Conservation (phyloP, 2,329 filamentous ascomycete genomes). For the Kalaharituber pfeilii region DNA sequence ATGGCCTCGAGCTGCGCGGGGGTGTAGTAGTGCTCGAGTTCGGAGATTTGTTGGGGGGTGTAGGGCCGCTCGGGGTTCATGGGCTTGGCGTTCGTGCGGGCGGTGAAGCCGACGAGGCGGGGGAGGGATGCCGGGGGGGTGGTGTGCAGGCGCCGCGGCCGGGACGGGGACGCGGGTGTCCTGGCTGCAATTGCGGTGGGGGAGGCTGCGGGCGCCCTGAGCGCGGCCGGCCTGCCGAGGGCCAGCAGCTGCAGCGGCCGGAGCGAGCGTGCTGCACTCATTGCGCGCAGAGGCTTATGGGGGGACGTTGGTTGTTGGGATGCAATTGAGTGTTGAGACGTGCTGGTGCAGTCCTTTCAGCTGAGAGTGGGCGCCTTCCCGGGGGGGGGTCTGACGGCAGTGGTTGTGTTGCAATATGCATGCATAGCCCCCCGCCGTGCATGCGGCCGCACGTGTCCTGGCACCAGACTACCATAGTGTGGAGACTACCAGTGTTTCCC, state of each 20-base stretch:
- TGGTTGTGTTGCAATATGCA: too few relatives aligned
- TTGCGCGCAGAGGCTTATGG: neutral
- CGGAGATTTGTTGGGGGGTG: conserved; percentile 7
- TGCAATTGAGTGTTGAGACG: neutral
- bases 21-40: conserved; percentile 11
- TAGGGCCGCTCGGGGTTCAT: conserved; percentile 7
- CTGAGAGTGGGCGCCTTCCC: too few relatives aligned
- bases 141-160: conserved; percentile 6
- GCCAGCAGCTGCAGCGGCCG: too few relatives aligned
- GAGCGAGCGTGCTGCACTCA: conserved; percentile 9
- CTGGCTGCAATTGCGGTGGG: too few relatives aligned
- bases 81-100: neutral
- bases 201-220: neutral
- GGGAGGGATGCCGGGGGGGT: conserved; percentile 3
- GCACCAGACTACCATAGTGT: too few relatives aligned
- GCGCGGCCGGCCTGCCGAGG: neutral
- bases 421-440: too few relatives aligned
- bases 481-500: too few relatives aligned
- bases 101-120: neutral
- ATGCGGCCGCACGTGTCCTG: too few relatives aligned
- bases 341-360: too few relatives aligned
- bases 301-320: neutral
- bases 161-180: neutral
- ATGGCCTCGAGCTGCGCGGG: conserved; percentile 10
- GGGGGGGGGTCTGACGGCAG: too few relatives aligned